Conservation (phyloP, 345 rosid species). For the Euphorbia lathyris region DNA sequence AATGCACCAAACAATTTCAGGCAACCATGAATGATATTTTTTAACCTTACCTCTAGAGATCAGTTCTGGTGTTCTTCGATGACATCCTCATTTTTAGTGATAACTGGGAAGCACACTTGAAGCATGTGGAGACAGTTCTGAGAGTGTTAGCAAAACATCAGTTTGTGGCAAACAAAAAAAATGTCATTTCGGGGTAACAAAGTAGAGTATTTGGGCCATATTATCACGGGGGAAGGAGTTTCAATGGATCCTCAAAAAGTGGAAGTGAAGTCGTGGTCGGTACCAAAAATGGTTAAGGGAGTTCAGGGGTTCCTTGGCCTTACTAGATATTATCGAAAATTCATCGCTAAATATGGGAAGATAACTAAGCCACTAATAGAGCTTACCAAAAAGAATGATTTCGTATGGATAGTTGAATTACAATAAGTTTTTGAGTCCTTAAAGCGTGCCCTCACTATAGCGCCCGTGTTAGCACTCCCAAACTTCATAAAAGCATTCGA, state of each 20-base stretch:
- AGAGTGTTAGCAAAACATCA: not conserved
- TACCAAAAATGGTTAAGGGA: not conserved
- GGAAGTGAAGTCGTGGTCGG: not conserved
- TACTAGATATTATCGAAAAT: no score
- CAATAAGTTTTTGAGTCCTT: no score
- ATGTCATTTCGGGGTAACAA: not conserved
- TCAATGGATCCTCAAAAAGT: not conserved
- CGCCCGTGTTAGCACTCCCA: no score
- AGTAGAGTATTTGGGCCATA: not conserved
- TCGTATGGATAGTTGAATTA: no score
- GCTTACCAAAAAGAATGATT: no score
- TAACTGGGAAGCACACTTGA: not conserved
- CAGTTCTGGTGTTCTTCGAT: not conserved
- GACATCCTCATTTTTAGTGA: not conserved
- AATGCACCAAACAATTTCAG: not conserved
- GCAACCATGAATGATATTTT: not conserved
- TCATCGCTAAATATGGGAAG: no score
- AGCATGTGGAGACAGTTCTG: not conserved
- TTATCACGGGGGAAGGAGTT: not conserved
- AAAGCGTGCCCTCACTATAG: no score
- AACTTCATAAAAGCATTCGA: no score
- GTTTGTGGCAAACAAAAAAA: not conserved
- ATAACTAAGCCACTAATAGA: no score
- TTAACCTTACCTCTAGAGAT: not conserved
- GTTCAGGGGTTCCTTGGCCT: no score